Conservation (phyloP, 129 eudicot species). For the Oenanthe sinensis region DNA sequence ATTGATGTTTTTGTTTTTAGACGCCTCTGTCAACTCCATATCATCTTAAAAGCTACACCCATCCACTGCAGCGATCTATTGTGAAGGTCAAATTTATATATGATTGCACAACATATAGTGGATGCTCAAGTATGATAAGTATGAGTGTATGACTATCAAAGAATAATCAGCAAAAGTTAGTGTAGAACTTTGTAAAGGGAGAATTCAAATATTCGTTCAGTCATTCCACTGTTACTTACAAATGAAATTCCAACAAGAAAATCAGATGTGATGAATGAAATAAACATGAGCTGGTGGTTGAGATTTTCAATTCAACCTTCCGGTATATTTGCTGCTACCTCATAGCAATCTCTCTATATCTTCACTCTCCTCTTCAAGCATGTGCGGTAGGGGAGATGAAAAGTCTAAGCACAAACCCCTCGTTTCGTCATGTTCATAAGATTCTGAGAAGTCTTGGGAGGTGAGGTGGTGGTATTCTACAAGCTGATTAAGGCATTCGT, state of each 20-base stretch:
- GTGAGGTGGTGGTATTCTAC: slow-evolving; percentile 91
- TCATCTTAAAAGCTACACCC: background rate
- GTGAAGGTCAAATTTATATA: background rate
- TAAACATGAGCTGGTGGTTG: background rate
- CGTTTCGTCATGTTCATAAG: slow-evolving; percentile 41
- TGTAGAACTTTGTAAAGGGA: background rate
- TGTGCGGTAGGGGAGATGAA: slow-evolving; percentile 45
- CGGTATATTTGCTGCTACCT: background rate
- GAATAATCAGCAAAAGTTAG: background rate
- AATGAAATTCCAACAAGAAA: background rate
- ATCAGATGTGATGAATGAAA: background rate
- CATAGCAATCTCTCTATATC: slow-evolving; percentile 8
- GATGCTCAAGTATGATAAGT: background rate
- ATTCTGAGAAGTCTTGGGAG: slow-evolving; percentile 54
- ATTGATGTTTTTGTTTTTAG: background rate
- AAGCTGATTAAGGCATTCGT: slow-evolving; percentile 71
- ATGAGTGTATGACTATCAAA: background rate
- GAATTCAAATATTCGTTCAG: background rate
- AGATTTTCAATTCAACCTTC: background rate
- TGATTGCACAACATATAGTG: background rate
- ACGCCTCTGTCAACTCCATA: background rate
- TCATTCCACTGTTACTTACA: background rate
- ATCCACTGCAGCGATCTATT: background rate
- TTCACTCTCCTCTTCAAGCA: slow-evolving; percentile 7
- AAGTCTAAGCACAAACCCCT: slow-evolving; percentile 71